Evolutionary conservation across 768 basidiomycete species (phyloP).

Genomic region (Kwoniella sp.): DNA sequence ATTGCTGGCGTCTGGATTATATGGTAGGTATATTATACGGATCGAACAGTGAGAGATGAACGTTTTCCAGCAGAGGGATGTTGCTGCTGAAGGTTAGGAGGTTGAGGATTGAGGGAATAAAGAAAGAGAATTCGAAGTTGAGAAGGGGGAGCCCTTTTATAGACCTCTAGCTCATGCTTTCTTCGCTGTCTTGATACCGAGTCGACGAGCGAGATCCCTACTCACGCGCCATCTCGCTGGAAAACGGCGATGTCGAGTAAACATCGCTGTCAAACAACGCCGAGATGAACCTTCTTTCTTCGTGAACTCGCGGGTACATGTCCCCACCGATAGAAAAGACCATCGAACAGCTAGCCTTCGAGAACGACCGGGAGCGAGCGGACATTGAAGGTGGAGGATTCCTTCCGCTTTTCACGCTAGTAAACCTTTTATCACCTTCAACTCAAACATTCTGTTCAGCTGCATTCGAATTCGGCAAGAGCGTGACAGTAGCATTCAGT

Average conservation of each 20-base stretch:
- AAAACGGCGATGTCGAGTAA: not conserved
- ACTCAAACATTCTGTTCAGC: not conserved
- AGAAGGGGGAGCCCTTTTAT: no score
- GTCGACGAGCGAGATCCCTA: not conserved
- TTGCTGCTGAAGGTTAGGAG: not conserved
- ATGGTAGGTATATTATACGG: not conserved
- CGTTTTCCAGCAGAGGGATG: not conserved
- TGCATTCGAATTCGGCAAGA: not conserved
- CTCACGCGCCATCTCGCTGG: not conserved
- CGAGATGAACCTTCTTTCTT: slow-evolving; percentile 1
- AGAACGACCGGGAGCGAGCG: not conserved
- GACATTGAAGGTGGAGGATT: not conserved
- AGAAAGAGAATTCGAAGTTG: not conserved
- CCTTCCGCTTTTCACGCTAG: not conserved
- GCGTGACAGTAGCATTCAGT: not conserved
- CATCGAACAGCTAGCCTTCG: not conserved
- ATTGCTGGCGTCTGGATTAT: not conserved
- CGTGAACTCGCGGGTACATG: not conserved
- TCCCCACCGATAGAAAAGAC: not conserved
- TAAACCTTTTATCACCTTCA: not conserved
- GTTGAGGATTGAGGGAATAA: not conserved
- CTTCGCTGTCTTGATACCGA: no score
- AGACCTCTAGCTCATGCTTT: not conserved
- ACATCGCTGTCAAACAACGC: not conserved
- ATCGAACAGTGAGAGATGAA: not conserved